Evolutionary conservation across 1,139 yeast genomes (phyloP).

Genomic region (Protomyces pachydermus): DNA sequence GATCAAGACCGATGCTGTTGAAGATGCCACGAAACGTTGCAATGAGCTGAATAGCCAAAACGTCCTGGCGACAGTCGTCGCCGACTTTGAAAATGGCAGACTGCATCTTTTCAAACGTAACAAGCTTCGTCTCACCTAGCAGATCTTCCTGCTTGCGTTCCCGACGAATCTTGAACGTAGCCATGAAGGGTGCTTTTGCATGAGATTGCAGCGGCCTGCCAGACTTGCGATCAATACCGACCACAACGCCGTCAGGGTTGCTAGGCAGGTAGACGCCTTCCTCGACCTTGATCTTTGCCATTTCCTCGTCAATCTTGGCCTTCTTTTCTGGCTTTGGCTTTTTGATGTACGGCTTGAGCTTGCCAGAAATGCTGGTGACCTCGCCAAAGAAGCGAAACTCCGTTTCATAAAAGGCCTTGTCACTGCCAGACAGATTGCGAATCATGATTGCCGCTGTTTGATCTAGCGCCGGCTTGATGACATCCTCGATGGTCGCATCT

Average conservation of each 20-base stretch:
- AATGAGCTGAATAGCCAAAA: constrained; percentile 84
- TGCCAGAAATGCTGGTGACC: constrained; percentile 90
- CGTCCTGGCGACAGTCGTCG: constrained; percentile 98
- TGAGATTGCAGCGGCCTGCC: constrained; percentile 98
- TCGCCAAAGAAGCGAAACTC: constrained; percentile 89
- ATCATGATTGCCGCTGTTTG: constrained; percentile 66
- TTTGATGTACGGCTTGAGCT: constrained; percentile 86
- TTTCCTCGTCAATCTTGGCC: constrained; percentile 92
- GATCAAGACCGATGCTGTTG: constrained; percentile 79
- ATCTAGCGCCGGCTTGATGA: constrained; percentile 77
- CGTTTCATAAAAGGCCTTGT: constrained; percentile 62
- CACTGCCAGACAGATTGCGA: constrained; percentile 54
- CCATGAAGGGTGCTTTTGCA: constrained; percentile 98
- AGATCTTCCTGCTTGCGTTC: constrained; percentile 39
- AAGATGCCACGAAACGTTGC: constrained; percentile 89
- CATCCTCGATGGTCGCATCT: constrained; percentile 69
- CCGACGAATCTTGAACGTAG: constrained; percentile 77
- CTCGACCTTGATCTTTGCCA: constrained; percentile 69
- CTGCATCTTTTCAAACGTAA: constrained; percentile 54
- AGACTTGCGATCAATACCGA: constrained; percentile 85
- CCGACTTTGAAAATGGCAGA: constrained; percentile 98
- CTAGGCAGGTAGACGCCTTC: constrained; percentile 91
- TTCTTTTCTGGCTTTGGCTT: constrained; percentile 95
- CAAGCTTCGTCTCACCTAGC: constrained; percentile 27
- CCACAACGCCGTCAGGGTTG: constrained; percentile 90